Evolutionary conservation across 148 eudicot species (phyloP).

Genomic region (Cornus kousa): DNA sequence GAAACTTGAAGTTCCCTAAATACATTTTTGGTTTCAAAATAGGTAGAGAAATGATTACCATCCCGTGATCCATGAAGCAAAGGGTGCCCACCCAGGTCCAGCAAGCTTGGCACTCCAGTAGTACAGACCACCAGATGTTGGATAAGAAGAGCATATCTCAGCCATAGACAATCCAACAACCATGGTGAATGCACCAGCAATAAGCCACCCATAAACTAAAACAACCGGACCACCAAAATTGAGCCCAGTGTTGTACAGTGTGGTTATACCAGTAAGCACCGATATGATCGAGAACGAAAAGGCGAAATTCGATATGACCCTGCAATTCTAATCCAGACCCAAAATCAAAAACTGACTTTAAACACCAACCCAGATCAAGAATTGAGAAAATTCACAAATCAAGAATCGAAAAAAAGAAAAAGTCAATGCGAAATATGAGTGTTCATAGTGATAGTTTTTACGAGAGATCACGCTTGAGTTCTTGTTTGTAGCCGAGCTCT

Average conservation of each 20-base stretch:
- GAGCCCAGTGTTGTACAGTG: conserved; percentile 66
- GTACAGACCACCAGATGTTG: conserved; percentile 90
- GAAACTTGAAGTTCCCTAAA: too few relatives aligned
- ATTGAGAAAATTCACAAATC: background rate
- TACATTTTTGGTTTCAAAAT: too few relatives aligned
- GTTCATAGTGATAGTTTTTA: conserved; percentile 13
- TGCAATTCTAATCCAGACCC: conserved; percentile 28
- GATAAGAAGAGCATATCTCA: conserved; percentile 88
- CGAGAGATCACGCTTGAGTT: conserved; percentile 93
- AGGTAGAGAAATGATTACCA: conserved; percentile 42
- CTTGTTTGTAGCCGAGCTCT: conserved; percentile 85
- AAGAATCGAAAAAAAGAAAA: too few relatives aligned
- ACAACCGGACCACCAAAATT: conserved; percentile 72
- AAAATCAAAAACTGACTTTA: background rate
- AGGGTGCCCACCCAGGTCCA: conserved; percentile 84
- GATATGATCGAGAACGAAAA: conserved; percentile 85
- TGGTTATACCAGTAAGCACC: conserved; percentile 80
- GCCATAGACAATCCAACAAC: conserved; percentile 86
- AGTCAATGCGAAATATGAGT: background rate
- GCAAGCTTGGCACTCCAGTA: conserved; percentile 98
- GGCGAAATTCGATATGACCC: conserved; percentile 80
- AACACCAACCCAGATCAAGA: background rate
- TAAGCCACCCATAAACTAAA: conserved; percentile 75
- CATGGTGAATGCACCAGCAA: conserved; percentile 80
- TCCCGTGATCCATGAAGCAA: conserved; percentile 94